Conservation (phyloP, 78 protist genomes). For the Dictyostelium purpureum region DNA sequence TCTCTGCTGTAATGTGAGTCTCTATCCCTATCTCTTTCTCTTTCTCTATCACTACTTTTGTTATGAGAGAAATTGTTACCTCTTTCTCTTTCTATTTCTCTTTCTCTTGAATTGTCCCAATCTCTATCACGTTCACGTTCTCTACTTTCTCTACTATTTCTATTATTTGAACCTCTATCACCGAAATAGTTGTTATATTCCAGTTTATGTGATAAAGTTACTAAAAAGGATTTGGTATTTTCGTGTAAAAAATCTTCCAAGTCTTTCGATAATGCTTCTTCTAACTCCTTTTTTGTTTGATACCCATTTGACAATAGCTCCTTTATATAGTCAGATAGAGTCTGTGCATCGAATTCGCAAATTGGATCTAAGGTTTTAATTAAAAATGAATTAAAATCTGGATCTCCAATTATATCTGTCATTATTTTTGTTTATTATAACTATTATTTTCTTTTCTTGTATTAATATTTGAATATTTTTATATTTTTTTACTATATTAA, state of each 20-base stretch:
- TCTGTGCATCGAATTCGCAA: slow-evolving; percentile 29
- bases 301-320: slow-evolving; percentile 20
- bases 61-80: background rate
- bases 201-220: background rate
- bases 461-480: background rate
- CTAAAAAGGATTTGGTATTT: slow-evolving; percentile 17
- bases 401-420: background rate
- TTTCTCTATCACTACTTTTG: background rate
- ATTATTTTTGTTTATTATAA: background rate
- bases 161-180: background rate
- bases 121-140: background rate
- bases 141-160: slow-evolving; percentile 6
- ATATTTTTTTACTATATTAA: background rate
- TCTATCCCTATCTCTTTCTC: slow-evolving; percentile 18
- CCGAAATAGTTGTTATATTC: background rate
- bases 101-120: background rate
- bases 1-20: background rate
- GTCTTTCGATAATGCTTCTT: background rate
- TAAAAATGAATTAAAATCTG: slow-evolving; percentile 28
- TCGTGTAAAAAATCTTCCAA: slow-evolving; percentile 39
- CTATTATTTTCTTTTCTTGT: background rate
- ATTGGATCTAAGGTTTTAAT: slow-evolving; percentile 35
- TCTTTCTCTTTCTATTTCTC: background rate
- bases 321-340: slow-evolving; percentile 36
- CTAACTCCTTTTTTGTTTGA: slow-evolving; percentile 7